These are phyloP conservation scores for Mycogone perniciosa DNA, from an alignment of 2,329 filamentous ascomycete species.

Conservation along the genomic window DNA sequence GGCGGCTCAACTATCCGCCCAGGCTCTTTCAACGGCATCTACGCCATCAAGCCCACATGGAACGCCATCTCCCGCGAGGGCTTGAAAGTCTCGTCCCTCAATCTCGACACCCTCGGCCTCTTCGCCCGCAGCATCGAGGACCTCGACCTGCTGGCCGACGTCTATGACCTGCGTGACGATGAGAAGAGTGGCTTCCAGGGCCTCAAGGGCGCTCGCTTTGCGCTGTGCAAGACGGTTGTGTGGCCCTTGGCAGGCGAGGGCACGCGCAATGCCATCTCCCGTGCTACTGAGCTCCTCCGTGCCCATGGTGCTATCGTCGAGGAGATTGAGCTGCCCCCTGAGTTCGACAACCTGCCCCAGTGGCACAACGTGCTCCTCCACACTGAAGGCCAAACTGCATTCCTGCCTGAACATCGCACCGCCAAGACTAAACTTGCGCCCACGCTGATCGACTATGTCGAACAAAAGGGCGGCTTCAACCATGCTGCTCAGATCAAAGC, in stretches of 20 bases:
- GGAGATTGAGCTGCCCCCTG: slow-evolving; percentile 46
- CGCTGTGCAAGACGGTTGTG: slow-evolving; percentile 45
- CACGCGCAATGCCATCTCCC: slow-evolving; percentile 36
- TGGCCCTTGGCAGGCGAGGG: slow-evolving; percentile 43
- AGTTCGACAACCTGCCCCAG: slow-evolving; percentile 41
- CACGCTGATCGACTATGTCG: slow-evolving; percentile 43
- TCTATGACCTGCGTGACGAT: slow-evolving; percentile 50
- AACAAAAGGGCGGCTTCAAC: slow-evolving; percentile 38
- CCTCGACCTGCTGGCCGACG: slow-evolving; percentile 47
- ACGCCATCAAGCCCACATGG: slow-evolving; percentile 62
- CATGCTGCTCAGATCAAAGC: slow-evolving; percentile 45
- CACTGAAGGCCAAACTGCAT: slow-evolving; percentile 46
- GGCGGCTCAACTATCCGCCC: slow-evolving; percentile 59
- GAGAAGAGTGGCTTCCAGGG: slow-evolving; percentile 23
- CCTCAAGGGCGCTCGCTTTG: slow-evolving; percentile 47
- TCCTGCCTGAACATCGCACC: slow-evolving; percentile 46
- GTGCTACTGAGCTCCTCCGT: slow-evolving; percentile 33
- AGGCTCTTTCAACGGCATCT: slow-evolving; percentile 58
- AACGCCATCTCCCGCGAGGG: slow-evolving; percentile 57
- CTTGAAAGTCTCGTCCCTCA: slow-evolving; percentile 50
- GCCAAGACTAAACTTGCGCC: slow-evolving; percentile 41
- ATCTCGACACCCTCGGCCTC: slow-evolving; percentile 56
- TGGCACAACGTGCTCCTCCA: slow-evolving; percentile 47
- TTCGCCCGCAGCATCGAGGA: slow-evolving; percentile 54
- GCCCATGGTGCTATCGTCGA: slow-evolving; percentile 48